Evolutionary conservation across 192 early-diverging fungal genomes (phyloP).

Genomic region (Backusella morwellensis): DNA sequence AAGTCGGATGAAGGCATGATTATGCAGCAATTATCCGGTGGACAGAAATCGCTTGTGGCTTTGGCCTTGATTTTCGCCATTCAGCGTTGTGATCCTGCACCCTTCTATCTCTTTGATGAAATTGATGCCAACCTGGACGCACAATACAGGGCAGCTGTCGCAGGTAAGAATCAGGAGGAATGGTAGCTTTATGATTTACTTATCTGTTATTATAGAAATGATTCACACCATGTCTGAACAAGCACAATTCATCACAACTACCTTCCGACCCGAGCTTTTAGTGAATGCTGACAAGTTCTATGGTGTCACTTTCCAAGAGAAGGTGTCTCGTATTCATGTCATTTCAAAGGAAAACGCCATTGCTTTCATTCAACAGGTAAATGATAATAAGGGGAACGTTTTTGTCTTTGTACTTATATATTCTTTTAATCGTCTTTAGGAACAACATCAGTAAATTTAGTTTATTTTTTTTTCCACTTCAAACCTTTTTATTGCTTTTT

Average conservation of each 20-base stretch:
- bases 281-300: conserved; percentile 94
- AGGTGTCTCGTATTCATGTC: conserved; percentile 83
- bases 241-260: conserved; percentile 98
- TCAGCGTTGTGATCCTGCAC: conserved; percentile 97
- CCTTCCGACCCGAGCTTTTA: conserved; percentile 95
- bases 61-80: conserved; percentile 98
- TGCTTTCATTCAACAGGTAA: conserved; percentile 64
- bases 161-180: conserved; percentile 45
- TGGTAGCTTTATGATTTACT: not conserved
- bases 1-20: conserved; percentile 81
- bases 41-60: conserved; percentile 97
- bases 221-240: conserved; percentile 81
- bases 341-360: conserved; percentile 71
- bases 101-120: conserved; percentile 99
- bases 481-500: not conserved
- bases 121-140: conserved; percentile 98
- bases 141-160: conserved; percentile 91
- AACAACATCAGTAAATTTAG: conserved; percentile 21
- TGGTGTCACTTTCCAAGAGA: conserved; percentile 95
- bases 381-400: not conserved
- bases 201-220: conserved; percentile 55
- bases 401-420: not conserved
- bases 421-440: not conserved
- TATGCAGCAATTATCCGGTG: conserved; percentile 96
- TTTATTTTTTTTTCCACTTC: too few species aligned